A percentile compares a stretch with the other conserved stretches of the same genome.
These are phyloP conservation scores for Auricularia sp. DNA, from an alignment of 768 basidiomycete genomes.

Conservation along the genomic window DNA sequence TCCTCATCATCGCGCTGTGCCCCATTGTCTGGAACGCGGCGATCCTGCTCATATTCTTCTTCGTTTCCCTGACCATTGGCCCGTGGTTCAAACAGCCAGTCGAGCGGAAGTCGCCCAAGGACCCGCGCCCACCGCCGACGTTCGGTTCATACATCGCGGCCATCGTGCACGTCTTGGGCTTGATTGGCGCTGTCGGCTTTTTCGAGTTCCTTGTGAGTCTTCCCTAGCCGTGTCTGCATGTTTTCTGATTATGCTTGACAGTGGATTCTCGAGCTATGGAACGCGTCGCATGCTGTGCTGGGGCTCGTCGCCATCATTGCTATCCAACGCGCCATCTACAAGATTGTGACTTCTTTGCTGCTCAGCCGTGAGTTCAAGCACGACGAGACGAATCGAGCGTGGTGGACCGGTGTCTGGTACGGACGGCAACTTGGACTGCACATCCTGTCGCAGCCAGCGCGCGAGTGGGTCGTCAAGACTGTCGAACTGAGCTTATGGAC, in stretches of 20 bases:
- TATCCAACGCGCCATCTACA: conserved; percentile 87
- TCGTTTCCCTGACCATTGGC: conserved; percentile 85
- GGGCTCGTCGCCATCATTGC: conserved; percentile 84
- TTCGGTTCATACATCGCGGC: conserved; percentile 93
- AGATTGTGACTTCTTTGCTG: conserved; percentile 88
- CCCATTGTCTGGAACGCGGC: conserved; percentile 94
- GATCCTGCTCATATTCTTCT: conserved; percentile 74
- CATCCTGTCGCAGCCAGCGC: conserved; percentile 88
- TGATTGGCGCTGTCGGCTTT: conserved; percentile 78
- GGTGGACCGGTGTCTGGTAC: conserved; percentile 99
- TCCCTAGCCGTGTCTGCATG: not conserved
- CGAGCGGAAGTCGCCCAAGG: not conserved
- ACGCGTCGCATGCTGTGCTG: conserved; percentile 90
- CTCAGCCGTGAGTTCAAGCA: conserved; percentile 96
- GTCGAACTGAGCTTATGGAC: conserved; percentile 97
- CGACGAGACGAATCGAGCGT: conserved; percentile 94
- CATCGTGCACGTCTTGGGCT: conserved; percentile 70
- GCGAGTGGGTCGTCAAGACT: conserved; percentile 96
- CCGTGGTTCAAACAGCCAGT: conserved; percentile 42
- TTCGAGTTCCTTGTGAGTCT: conserved; percentile 89
- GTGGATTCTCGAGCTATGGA: conserved; percentile 97
- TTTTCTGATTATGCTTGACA: conserved; percentile 19
- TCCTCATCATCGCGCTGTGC: conserved; percentile 79
- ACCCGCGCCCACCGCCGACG: conserved; percentile 2
- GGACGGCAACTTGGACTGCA: conserved; percentile 86